These are phyloP conservation scores for Aphanomyces stellatus DNA, from an alignment of 352 stramenopile species.

Conservation along the genomic window DNA sequence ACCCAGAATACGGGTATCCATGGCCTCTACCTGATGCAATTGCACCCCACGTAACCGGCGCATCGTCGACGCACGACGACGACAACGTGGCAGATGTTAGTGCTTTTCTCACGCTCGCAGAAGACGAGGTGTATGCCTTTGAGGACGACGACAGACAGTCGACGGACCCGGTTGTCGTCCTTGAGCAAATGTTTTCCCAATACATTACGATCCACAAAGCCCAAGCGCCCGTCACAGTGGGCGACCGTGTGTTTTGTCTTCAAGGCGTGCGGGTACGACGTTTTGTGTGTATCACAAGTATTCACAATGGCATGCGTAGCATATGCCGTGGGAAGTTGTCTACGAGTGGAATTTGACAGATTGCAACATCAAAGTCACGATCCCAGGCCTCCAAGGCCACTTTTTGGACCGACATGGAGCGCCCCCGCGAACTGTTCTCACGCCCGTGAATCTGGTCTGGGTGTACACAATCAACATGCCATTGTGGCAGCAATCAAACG, in stretches of 20 bases:
- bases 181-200: not conserved
- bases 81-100: not conserved
- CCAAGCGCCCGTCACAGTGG: not conserved
- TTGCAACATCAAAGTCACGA: not conserved
- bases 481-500: not conserved
- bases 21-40: constrained; percentile 2
- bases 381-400: constrained; percentile 2
- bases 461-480: not conserved
- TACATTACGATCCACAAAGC: not conserved
- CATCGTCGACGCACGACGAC: no score
- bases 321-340: not conserved
- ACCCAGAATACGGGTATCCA: constrained; percentile 13
- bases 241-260: not conserved
- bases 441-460: not conserved
- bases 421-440: not conserved
- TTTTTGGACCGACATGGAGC: not conserved
- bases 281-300: not conserved
- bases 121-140: not conserved
- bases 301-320: not conserved
- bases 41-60: not conserved
- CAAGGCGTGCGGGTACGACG: not conserved
- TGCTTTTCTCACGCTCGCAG: no score
- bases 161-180: not conserved
- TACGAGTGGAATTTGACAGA: constrained; percentile 1
- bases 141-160: not conserved